phyloP scores from a whole-genome alignment of 257 asterid genomes.

The Fraxinus americana region DNA sequence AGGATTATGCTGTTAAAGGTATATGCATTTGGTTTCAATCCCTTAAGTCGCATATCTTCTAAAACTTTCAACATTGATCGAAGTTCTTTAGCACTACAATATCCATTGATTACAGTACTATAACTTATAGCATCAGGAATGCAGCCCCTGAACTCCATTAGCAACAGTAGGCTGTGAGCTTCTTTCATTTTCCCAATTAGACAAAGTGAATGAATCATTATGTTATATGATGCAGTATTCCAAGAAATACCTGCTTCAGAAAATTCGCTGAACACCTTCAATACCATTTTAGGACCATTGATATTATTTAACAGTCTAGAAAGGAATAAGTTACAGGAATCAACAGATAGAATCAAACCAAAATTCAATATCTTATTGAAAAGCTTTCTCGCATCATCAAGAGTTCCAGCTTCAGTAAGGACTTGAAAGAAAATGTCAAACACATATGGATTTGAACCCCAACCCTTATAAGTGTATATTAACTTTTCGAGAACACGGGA shows the following conservation, averaged over 20 bases:
- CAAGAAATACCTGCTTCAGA: conserved; percentile 70
- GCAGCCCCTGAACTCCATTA: conserved; percentile 74
- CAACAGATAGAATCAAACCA: conserved; percentile 69
- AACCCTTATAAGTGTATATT: conserved; percentile 78
- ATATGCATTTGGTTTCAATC: conserved; percentile 71
- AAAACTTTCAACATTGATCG: conserved; percentile 49
- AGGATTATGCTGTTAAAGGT: conserved; percentile 73
- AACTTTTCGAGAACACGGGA: conserved; percentile 67
- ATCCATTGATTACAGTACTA: conserved; percentile 81
- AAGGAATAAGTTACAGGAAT: conserved; percentile 77
- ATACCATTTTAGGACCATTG: conserved; percentile 46
- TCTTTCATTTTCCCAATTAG: conserved; percentile 58
- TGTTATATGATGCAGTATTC: conserved; percentile 76
- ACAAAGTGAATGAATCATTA: conserved; percentile 74
- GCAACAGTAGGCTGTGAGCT: conserved; percentile 73
- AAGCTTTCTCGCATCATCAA: conserved; percentile 65
- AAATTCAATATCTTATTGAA: conserved; percentile 71
- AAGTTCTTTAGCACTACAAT: conserved; percentile 63
- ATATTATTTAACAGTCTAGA: conserved; percentile 52
- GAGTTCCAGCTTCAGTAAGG: conserved; percentile 60
- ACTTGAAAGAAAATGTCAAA: conserved; percentile 80
- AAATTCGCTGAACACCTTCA: conserved; percentile 64
- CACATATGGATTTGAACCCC: conserved; percentile 82
- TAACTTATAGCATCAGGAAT: conserved; percentile 82
- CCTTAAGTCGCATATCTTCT: conserved; percentile 61